These are phyloP conservation scores for Didymella arachidicola DNA, from an alignment of 2,329 filamentous ascomycete genomes.

Conservation along the genomic window DNA sequence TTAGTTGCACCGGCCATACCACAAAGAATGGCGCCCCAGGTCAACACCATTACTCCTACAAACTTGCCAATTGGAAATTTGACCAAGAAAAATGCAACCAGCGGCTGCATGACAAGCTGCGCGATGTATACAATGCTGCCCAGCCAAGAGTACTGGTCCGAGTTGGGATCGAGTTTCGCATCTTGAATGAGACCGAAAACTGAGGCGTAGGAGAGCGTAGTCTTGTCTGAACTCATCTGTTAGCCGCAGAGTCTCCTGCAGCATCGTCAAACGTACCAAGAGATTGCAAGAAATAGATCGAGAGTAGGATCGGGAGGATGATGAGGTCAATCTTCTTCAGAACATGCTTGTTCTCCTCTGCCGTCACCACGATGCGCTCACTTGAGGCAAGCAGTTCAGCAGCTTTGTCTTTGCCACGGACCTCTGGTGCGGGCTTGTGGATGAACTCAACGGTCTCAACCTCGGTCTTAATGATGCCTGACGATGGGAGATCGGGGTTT, in stretches of 20 bases:
- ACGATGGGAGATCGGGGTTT: slow-evolving; percentile 19
- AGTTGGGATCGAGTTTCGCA: slow-evolving; percentile 60
- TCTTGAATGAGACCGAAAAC: slow-evolving; percentile 70
- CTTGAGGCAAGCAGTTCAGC: slow-evolving; percentile 59
- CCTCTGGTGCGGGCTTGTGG: slow-evolving; percentile 28
- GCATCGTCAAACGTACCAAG: not conserved
- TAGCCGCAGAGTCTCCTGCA: not conserved
- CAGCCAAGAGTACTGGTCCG: slow-evolving; percentile 62
- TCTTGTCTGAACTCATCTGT: slow-evolving; percentile 63
- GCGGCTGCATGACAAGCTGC: slow-evolving; percentile 62
- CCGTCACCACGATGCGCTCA: slow-evolving; percentile 57
- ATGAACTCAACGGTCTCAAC: slow-evolving; percentile 40
- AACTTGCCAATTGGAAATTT: slow-evolving; percentile 69
- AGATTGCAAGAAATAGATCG: slow-evolving; percentile 67
- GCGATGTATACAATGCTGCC: slow-evolving; percentile 63
- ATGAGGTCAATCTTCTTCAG: slow-evolving; percentile 60
- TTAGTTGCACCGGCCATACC: slow-evolving; percentile 67
- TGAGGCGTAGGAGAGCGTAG: slow-evolving; percentile 67
- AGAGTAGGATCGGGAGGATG: slow-evolving; percentile 63
- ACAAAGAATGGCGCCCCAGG: slow-evolving; percentile 65
- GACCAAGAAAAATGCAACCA: slow-evolving; percentile 63
- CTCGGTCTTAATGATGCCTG: slow-evolving; percentile 34
- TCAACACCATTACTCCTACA: slow-evolving; percentile 60
- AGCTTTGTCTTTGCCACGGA: slow-evolving; percentile 55
- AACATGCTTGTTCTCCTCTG: slow-evolving; percentile 61